A percentile compares a stretch with the other conserved stretches of the same genome.
Evolutionary conservation across 306 rosid species (phyloP).

Genomic region (Herpetospermum pedunculosum): DNA sequence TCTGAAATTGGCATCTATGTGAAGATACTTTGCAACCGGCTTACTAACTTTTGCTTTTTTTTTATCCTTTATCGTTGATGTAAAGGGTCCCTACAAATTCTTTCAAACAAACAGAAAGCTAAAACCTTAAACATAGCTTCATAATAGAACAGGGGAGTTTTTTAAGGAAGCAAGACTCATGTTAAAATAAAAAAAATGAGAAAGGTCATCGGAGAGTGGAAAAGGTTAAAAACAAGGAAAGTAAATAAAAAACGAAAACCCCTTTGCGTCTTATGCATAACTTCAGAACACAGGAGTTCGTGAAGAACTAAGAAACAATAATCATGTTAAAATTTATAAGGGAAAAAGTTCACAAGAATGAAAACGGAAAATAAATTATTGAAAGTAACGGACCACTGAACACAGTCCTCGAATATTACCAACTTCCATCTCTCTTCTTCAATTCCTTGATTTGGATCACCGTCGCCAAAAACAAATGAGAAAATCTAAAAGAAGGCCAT

Average conservation of each 20-base stretch:
- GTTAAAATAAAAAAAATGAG: neutral
- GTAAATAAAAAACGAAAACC: slow-evolving; percentile 18
- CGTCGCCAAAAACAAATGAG: slow-evolving; percentile 97
- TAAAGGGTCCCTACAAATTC: neutral
- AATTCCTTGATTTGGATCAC: slow-evolving; percentile 99
- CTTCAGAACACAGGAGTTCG: neutral
- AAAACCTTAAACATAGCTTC: neutral
- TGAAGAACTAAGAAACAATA: neutral
- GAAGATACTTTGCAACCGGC: neutral
- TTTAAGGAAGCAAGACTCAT: neutral
- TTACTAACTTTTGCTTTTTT: neutral
- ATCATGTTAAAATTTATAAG: neutral
- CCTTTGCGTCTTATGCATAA: neutral
- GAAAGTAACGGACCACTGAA: slow-evolving; percentile 83
- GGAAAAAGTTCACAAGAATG: slow-evolving; percentile 2
- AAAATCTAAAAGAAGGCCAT: slow-evolving; percentile 46
- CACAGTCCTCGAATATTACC: slow-evolving; percentile 90
- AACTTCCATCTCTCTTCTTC: slow-evolving; percentile 99
- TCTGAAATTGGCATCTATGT: neutral
- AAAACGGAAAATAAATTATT: slow-evolving; percentile 17
- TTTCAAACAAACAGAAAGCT: neutral
- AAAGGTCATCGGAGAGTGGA: slow-evolving; percentile 7
- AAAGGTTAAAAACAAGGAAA: slow-evolving; percentile 20
- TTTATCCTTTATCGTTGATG: neutral
- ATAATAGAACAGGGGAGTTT: neutral